Evolutionary conservation across 148 eudicot genomes (phyloP), one percentile per base, ranked within the genome.

Genomic region (Rhododendron henanense): DNA sequence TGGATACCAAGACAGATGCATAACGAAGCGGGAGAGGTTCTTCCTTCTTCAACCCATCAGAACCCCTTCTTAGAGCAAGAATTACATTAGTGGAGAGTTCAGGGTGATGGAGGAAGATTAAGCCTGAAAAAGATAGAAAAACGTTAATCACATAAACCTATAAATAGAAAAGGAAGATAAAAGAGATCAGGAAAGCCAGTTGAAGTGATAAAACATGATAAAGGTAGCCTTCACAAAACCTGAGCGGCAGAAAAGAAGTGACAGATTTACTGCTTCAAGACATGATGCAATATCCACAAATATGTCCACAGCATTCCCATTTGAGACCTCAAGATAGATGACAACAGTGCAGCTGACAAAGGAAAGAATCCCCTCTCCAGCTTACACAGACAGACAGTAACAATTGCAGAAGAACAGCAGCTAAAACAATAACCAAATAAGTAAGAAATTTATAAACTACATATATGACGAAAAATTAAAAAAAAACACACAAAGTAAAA

Each of bases 351-450:
- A 87, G 95, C 91, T 44, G 96, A 94, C 88, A 97, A 90, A 76
- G 99, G 97, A 89, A 97, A 95, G 88, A 97, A 95, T 23, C 99
- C 98, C 83, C 97, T 94, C 81, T 95, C 99, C 98, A 95, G 90
- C 79, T 86, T 65, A 84, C 13, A 50, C 59, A 74, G 44, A 59
- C 47, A 86, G 16, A 79, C 25, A 57, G 31, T 57, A 83, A 51
- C 55, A 82, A 65, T 69, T 53, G 4, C 14, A 3, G 55, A 81
- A 3, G 23, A 61, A 78, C 13, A 87, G 51, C 39, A 28, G 15
- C 2, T 21, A 61, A 82, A 44, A 47, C 15, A 79, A 75, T 33
- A 15, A 25, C 76, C 16, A 33, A 82, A 79, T 35, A 37, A 51
- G 63, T 11, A 78, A 83, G 19, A 61, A 51, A 18, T 8, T 11